Base-by-base conservation (phyloP, 495 filamentous ascomycete genomes). In the Talaromyces nanjingensis region DNA sequence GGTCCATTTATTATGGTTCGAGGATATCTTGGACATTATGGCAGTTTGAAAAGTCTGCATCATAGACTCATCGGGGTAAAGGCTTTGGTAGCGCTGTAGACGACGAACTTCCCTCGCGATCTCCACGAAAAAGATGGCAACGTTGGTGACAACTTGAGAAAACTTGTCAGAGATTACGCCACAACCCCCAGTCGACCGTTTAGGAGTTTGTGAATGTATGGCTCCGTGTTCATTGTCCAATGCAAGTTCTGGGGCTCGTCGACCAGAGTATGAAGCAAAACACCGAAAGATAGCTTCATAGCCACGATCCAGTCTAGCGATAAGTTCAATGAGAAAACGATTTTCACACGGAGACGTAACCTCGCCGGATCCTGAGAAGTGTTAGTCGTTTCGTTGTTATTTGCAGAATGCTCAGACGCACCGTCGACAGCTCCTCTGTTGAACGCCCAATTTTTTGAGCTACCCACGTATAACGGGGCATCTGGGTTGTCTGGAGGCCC, bases 241-340 rank as follows among this genome's bases (percentile, higher is more conserved):
- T 6, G 52, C 18, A 24, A 14, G 24, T 54, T 54, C 20, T 27
- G 12, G 20, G n/a, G 18, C 18, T 24, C 6, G 3, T 24, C 20
- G 52, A 12, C n/a, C 3, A 11, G 52, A 24, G 22, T 24, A 54
- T 54, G 52, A 27, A 12, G 3, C 18, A n/a, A 59, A 20, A 49
- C 47, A 31, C 37, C 59, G n/a, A 11, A 64, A 60, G 6, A 59
- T 49, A 60, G 33, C 11, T n/a, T 58, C 14, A 53, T 63, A 63
- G 18, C 34, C 27, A 22, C 37, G 31, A 16, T 59, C 55, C 54
- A 64, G 20, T 22, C 14, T 59, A 16, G 20, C 5, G 24, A 59
- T 14, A 49, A 64, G 54, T 52, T 64, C 63, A 6, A 52, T 33
- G 20, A 64, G 63, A 33, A 64, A 64, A 4, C 37, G 63, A 37